Base-by-base conservation (phyloP, 2,329 filamentous ascomycete species). In the Trichoderma koningiopsis region DNA sequence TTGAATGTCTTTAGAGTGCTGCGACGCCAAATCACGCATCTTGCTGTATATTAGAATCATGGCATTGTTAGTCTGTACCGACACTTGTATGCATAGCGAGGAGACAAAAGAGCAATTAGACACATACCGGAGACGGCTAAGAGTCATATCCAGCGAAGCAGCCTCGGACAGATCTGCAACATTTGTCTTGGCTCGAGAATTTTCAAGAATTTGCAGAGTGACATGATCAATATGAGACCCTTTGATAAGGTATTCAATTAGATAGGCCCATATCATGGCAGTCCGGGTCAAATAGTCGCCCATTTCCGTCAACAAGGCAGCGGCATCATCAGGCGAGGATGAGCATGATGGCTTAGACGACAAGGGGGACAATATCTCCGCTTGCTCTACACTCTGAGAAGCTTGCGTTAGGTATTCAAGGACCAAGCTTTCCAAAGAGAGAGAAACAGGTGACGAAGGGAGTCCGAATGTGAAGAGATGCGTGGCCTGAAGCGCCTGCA, bases 261-360 rank as follows among this genome's bases (percentile, higher is more conserved):
- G 71, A 27, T 71, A 72, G n/a, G 75, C 74, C 76, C 75, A 79
- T 68, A 80, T 72, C 47, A 74, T 67, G 27, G 79, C 77, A n/a
- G 77, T 78, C 31, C 76, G 77, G 35, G 74, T 73, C 29, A 81
- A 70, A 68, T 81, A 81, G 29, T 81, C 79, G 37, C 79, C 79
- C 69, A 80, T 75, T 40, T 80, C 78, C 37, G 72, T 72, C 53
- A 80, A 74, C 62, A 81, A 68, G 52, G 76, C 77, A 16, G 74
- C 73, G 16, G 74, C 71, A 55, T 73, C 70, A 22, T 40, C 49
- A n/a, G 63, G 68, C 31, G 55, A 55, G 13, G 60, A 69, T 43
- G 67, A 70, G 55, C 70, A 72, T n/a, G 61, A 67, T 43, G 16
- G 40, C 60, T 63, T 49, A 19, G 71, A 52, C 49, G 68, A 69